Evolutionary conservation across 148 eudicot genomes (phyloP).

Genomic region (Camellia sinensis): DNA sequence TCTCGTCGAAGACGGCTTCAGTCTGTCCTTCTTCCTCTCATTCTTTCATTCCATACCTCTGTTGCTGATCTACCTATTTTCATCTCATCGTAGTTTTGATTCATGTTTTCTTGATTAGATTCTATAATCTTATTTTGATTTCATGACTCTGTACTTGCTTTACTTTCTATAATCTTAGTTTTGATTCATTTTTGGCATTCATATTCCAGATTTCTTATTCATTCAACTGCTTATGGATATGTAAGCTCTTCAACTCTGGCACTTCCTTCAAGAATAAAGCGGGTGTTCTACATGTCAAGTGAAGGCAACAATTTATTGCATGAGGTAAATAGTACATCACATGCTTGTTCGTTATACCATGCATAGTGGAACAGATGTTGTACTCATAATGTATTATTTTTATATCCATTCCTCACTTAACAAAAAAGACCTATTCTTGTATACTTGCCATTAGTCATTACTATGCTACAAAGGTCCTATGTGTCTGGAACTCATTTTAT

Average conservation of each 20-base stretch:
- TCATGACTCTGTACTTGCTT: no score
- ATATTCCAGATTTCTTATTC: conserved; percentile 16
- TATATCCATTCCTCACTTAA: background rate
- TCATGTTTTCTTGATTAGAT: no score
- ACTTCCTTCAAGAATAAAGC: conserved; percentile 85
- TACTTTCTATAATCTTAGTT: no score
- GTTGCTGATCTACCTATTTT: no score
- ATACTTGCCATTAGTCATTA: background rate
- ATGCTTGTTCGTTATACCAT: background rate
- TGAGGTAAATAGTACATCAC: conserved; percentile 52
- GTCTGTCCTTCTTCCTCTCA: conserved; percentile 20
- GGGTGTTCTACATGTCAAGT: conserved; percentile 96
- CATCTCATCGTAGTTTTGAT: no score
- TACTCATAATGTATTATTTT: background rate
- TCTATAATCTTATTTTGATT: no score
- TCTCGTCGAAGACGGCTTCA: conserved; percentile 75
- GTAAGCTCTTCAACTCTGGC: conserved; percentile 39
- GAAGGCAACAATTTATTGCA: conserved; percentile 82
- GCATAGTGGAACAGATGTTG: background rate
- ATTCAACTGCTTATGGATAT: conserved; percentile 34
- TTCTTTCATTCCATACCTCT: no score
- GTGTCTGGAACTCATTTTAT: background rate
- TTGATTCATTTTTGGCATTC: background rate
- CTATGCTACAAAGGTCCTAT: background rate
- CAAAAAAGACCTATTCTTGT: background rate